Conservation (phyloP, 2,329 filamentous ascomycete species). For the Fusarium clavum region DNA sequence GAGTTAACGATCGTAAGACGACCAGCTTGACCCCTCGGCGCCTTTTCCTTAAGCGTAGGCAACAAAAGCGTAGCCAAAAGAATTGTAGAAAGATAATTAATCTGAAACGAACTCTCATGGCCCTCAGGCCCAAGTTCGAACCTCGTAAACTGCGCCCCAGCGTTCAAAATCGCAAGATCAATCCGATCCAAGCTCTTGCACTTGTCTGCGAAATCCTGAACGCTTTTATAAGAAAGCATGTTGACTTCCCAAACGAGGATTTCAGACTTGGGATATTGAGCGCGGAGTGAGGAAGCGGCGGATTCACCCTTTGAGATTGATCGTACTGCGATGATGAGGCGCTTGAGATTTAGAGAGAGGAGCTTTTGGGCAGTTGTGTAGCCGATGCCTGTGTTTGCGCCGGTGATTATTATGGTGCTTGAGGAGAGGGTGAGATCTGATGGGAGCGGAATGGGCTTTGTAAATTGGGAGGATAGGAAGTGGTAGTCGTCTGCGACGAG, state of each 20-base stretch:
- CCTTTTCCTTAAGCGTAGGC: conserved; percentile 48
- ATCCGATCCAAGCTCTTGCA: conserved; percentile 53
- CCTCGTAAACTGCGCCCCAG: conserved; percentile 50
- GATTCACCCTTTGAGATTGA: conserved; percentile 56
- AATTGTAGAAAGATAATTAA: conserved; percentile 54
- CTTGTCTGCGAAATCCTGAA: conserved; percentile 55
- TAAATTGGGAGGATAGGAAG: conserved; percentile 47
- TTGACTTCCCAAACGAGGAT: conserved; percentile 65
- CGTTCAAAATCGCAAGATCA: conserved; percentile 61
- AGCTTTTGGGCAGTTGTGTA: conserved; percentile 58
- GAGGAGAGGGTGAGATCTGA: conserved; percentile 25
- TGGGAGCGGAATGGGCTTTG: conserved; percentile 37
- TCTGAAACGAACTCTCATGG: conserved; percentile 56
- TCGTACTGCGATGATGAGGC: conserved; percentile 62
- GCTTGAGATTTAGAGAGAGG: conserved; percentile 53
- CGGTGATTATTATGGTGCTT: conserved; percentile 61
- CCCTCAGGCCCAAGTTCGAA: conserved; percentile 48
- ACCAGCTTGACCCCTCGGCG: conserved; percentile 34
- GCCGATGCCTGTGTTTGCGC: conserved; percentile 62
- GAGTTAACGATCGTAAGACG: conserved; percentile 50
- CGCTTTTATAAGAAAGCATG: conserved; percentile 58
- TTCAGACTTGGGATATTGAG: conserved; percentile 45
- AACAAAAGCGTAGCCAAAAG: conserved; percentile 51
- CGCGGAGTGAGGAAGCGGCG: conserved; percentile 45
- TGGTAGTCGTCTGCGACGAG: conserved; percentile 19